Evolutionary conservation across 2,329 filamentous ascomycete genomes (phyloP), one percentile per base, ranked within the genome.

Genomic region (Allantophomopsis cytisporea): DNA sequence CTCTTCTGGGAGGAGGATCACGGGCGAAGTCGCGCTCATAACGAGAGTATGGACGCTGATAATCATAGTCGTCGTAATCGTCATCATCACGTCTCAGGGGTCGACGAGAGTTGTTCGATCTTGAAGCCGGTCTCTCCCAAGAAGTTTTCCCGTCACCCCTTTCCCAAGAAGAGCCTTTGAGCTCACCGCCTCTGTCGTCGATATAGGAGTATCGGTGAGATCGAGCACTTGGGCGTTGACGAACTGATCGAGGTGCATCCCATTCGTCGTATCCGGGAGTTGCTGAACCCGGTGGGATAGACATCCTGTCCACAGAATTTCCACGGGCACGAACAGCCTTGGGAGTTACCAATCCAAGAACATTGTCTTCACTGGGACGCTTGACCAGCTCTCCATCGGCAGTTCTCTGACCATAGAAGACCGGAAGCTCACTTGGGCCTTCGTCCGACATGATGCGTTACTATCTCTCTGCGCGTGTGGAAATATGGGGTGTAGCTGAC

Each of bases 331-430:
- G 23, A 28, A 28, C 3, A 12, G 7, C 23, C 23, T 28, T 28
- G 23, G 23, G 23, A 10, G 23, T 28, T 8, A 28, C 23, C 23
- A 28, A 10, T 28, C 23, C 23, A 28, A 28, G 23, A 28, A 12
- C 23, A 48, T 12, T 36, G 16, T 15, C 37, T 18, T 20, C 3
- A 44, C 44, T 35, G 43, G 47, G 45, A 34, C 45, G 40, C 35
- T 43, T 47, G 21, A 50, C 39, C 13, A 51, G 31, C 36, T 49
- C 45, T 13, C 48, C 45, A n/a, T 48, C 46, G 7, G 36, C 31
- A 4, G 42, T 47, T 38, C 43, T 49, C 6, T 41, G 33, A 30
- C 41, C 48, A 40, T 48, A 44, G 33, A 47, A 41, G 17, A 41
- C 38, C 11, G 47, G 46, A n/a, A 45, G 44, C 36, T 49, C 47